Percentiles rank a stretch among this genome's conserved stretches.
These are phyloP conservation scores for Talaromyces islandicus DNA, from an alignment of 2,329 filamentous ascomycete species.

Conservation along the genomic window DNA sequence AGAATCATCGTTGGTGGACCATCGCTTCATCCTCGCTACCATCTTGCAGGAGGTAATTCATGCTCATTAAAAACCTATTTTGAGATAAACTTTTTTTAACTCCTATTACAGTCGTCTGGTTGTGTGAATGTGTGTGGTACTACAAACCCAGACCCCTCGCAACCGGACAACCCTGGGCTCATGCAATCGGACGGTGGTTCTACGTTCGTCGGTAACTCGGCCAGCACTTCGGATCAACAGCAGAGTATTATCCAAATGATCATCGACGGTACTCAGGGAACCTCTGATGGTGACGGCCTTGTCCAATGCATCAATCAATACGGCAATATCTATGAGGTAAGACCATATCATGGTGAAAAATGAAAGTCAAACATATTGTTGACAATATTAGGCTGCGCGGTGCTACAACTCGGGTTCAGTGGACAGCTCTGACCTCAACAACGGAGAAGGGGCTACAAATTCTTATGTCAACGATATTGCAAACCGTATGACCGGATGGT, in stretches of 20 bases:
- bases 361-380: neutral
- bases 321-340: conserved; percentile 9
- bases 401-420: conserved; percentile 10
- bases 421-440: conserved; percentile 5
- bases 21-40: conserved; percentile 9
- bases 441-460: conserved; percentile 6
- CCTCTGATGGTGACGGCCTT: conserved; percentile 4
- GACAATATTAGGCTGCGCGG: conserved; percentile 1
- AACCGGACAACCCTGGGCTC: conserved; percentile 7
- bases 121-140: conserved; percentile 7
- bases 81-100: neutral
- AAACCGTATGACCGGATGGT: conserved; percentile 7
- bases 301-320: conserved; percentile 10
- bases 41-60: conserved; percentile 5
- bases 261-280: conserved; percentile 8
- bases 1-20: conserved; percentile 6
- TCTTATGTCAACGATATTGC: conserved; percentile 11
- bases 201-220: conserved; percentile 7
- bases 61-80: no score
- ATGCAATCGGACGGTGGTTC: conserved; percentile 9
- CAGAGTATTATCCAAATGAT: conserved; percentile 8
- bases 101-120: conserved; percentile 3
- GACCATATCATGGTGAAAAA: neutral
- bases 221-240: conserved; percentile 2
- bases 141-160: conserved; percentile 7